phyloP scores from a whole-genome alignment of 2,329 filamentous ascomycete genomes.

The Talaromyces sp. region DNA sequence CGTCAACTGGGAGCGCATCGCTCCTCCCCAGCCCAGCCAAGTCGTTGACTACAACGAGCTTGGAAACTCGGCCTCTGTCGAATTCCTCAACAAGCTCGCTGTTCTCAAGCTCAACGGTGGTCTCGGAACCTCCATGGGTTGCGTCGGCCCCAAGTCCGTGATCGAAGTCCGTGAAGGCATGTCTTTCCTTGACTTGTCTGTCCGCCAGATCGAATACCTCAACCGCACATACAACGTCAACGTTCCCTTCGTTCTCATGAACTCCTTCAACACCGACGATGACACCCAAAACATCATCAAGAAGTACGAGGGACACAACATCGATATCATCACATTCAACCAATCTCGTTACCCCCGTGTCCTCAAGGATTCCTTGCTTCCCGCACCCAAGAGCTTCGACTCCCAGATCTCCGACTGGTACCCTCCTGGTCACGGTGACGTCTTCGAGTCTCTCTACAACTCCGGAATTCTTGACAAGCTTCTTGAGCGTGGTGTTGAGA shows the following conservation, averaged over 20 bases:
- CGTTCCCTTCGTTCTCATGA: constrained; percentile 98
- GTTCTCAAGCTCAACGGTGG: constrained; percentile 99
- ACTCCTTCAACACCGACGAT: constrained; percentile 99
- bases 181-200: constrained; percentile 98
- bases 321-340: constrained; percentile 99
- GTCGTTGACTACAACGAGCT: constrained; percentile 94
- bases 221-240: constrained; percentile 98
- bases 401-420: constrained; percentile 97
- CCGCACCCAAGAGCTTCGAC: constrained; percentile 84
- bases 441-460: constrained; percentile 99
- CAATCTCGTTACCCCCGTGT: constrained; percentile 98
- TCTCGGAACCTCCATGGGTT: constrained; percentile 99
- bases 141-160: constrained; percentile 97
- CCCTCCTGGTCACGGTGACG: constrained; percentile 97
- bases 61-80: constrained; percentile 82
- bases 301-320: constrained; percentile 99
- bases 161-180: constrained; percentile 99
- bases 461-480: constrained; percentile 97
- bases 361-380: constrained; percentile 95
- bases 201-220: constrained; percentile 97
- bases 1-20: constrained; percentile 95
- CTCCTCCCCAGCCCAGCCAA: constrained; percentile 86
- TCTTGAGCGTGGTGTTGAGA: constrained; percentile 90
- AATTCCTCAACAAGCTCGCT: constrained; percentile 94
- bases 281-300: constrained; percentile 99